Evolutionary conservation across 176 grass and related monocot species (phyloP).

Genomic region (Carex myosuroides): DNA sequence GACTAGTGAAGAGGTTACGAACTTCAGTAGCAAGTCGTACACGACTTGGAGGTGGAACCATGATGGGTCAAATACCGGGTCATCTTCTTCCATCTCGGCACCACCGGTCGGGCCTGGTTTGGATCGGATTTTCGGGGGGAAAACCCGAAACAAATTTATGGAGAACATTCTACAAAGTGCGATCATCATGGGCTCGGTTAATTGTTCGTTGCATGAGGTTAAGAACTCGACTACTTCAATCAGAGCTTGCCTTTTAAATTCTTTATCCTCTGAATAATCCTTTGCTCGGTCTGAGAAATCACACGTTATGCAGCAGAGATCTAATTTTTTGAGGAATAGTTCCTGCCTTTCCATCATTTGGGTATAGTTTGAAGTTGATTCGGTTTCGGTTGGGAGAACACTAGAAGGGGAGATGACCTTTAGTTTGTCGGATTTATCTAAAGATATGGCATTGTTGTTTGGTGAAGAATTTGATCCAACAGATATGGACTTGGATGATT

Average conservation of each 20-base stretch:
- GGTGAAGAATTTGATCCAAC: conserved; percentile 20
- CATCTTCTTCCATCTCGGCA: conserved; percentile 79
- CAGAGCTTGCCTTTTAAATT: conserved; percentile 72
- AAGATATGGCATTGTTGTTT: conserved; percentile 6
- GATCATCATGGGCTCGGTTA: conserved; percentile 76
- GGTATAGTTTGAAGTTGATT: conserved; percentile 27
- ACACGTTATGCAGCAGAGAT: conserved; percentile 62
- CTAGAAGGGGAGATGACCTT: conserved; percentile 7
- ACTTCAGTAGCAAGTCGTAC: conserved; percentile 83
- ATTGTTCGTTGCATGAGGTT: conserved; percentile 40
- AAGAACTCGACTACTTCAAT: conserved; percentile 68
- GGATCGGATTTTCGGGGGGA: conserved; percentile 60
- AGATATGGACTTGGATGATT: conserved; percentile 51
- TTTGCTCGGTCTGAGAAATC: conserved; percentile 86
- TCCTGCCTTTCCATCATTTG: conserved; percentile 45
- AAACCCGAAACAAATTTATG: conserved; percentile 84
- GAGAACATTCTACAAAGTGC: conserved; percentile 70
- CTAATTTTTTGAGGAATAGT: conserved; percentile 75
- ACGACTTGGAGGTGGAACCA: conserved; percentile 93
- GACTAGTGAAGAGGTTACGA: conserved; percentile 67
- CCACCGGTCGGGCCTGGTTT: conserved; percentile 8
- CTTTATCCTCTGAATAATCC: conserved; percentile 74
- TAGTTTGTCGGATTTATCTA: conserved; percentile 29
- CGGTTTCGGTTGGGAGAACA: conserved; percentile 23
- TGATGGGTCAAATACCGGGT: conserved; percentile 80